These are phyloP conservation scores for Chrysanthemum makinoi DNA, from an alignment of 129 eudicot species.

Conservation along the genomic window DNA sequence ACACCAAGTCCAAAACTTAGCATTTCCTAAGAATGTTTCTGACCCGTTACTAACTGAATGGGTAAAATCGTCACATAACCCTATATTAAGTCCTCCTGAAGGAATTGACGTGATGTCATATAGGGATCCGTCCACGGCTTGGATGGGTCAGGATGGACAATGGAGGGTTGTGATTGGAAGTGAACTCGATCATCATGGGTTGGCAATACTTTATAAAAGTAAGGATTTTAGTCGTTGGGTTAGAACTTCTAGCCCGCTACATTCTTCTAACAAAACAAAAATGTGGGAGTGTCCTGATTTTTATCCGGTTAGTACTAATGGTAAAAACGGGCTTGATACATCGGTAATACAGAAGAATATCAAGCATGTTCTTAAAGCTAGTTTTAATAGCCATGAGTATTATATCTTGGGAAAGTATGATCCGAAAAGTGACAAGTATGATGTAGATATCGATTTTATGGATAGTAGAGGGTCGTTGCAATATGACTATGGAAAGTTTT, in stretches of 20 bases:
- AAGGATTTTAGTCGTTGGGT: constrained; percentile 47
- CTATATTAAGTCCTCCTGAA: constrained; percentile 38
- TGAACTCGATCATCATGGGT: constrained; percentile 39
- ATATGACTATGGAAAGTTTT: constrained; percentile 68
- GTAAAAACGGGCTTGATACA: constrained; percentile 48
- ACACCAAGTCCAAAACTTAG: constrained; percentile 61
- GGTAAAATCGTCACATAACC: constrained; percentile 54
- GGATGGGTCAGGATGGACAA: constrained; percentile 44
- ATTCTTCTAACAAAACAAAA: constrained; percentile 42
- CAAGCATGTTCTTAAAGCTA: constrained; percentile 56
- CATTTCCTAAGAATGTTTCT: constrained; percentile 56
- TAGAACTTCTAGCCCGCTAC: constrained; percentile 32
- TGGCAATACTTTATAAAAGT: constrained; percentile 53
- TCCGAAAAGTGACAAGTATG: constrained; percentile 29
- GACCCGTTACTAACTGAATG: constrained; percentile 64
- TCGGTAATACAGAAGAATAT: constrained; percentile 25
- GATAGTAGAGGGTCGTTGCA: constrained; percentile 33
- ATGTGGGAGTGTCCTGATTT: constrained; percentile 92
- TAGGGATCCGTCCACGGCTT: constrained; percentile 79
- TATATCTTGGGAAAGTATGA: constrained; percentile 61
- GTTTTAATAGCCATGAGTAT: constrained; percentile 43
- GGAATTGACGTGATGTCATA: constrained; percentile 30
- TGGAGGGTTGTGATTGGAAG: constrained; percentile 67
- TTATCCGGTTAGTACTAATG: constrained; percentile 42
- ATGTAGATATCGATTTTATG: constrained; percentile 41